Percentiles rank a stretch among this genome's conserved stretches.
These are phyloP conservation scores for Cytospora chrysosperma DNA, from an alignment of 2,329 filamentous ascomycete species.

Conservation along the genomic window DNA sequence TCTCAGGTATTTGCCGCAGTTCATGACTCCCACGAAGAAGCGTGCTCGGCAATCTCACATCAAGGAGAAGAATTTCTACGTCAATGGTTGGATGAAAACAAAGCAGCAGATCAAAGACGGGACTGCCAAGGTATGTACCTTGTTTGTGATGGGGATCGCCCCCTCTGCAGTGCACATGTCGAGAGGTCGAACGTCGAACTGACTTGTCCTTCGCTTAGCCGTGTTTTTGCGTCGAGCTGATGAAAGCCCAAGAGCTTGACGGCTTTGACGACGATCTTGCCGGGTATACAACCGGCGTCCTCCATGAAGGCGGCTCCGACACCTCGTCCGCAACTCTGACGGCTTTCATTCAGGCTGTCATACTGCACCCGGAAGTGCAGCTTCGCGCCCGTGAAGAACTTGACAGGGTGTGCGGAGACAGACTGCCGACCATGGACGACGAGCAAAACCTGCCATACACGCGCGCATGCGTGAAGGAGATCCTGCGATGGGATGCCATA, in stretches of 20 bases:
- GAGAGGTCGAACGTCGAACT: not conserved
- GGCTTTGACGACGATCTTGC: slow-evolving; percentile 33
- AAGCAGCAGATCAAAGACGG: slow-evolving; percentile 36
- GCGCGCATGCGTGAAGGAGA: slow-evolving; percentile 41
- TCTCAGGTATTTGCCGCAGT: slow-evolving; percentile 44
- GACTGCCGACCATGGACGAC: slow-evolving; percentile 41
- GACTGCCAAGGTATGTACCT: slow-evolving; percentile 29
- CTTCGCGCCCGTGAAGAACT: slow-evolving; percentile 38
- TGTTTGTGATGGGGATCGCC: too few species aligned
- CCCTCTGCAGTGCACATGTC: not conserved
- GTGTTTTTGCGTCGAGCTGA: slow-evolving; percentile 31
- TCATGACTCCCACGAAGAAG: slow-evolving; percentile 35
- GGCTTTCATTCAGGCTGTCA: slow-evolving; percentile 47
- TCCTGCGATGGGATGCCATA: slow-evolving; percentile 44
- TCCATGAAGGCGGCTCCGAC: slow-evolving; percentile 43
- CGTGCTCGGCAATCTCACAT: slow-evolving; percentile 43
- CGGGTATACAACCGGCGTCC: slow-evolving; percentile 37
- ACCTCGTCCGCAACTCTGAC: slow-evolving; percentile 42
- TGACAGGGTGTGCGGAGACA: slow-evolving; percentile 40
- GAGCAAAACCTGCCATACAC: slow-evolving; percentile 42
- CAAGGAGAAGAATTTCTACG: slow-evolving; percentile 41
- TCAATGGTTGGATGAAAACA: slow-evolving; percentile 39
- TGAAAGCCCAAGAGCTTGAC: slow-evolving; percentile 25
- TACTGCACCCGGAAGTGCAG: slow-evolving; percentile 43
- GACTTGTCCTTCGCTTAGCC: slow-evolving; percentile 24